Percentiles rank a stretch among this genome's conserved stretches.
Evolutionary conservation across 2,329 filamentous ascomycete genomes (phyloP).

Genomic region (Chrysoporthe puriensis): DNA sequence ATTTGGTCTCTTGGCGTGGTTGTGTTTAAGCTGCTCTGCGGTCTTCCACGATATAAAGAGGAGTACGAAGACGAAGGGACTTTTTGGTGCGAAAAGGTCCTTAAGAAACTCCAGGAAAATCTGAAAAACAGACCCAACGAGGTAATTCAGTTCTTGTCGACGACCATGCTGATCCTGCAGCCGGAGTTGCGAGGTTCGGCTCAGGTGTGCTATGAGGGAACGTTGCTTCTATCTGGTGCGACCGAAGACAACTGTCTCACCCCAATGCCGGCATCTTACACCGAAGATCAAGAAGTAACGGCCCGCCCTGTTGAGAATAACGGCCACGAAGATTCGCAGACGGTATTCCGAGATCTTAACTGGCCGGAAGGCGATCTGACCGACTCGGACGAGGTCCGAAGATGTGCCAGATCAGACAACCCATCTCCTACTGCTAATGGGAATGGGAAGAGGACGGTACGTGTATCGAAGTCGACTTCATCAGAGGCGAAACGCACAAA

Average conservation of each 20-base stretch:
- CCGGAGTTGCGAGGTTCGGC: not conserved
- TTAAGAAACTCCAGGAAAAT: not conserved
- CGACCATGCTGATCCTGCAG: not conserved
- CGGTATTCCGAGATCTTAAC: not conserved
- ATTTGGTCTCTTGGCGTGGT: conserved; percentile 24
- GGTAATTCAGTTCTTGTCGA: not conserved
- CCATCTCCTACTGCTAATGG: not conserved
- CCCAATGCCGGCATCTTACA: not conserved
- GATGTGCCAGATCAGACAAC: not conserved
- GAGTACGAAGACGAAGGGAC: not conserved
- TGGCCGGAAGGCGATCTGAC: not conserved
- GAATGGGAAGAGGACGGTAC: not conserved
- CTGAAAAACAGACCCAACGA: not conserved
- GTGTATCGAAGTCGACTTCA: not conserved
- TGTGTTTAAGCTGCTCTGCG: conserved; percentile 24
- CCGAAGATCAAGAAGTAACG: not conserved
- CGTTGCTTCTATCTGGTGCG: not conserved
- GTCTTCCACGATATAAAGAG: not conserved
- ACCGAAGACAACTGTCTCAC: not conserved
- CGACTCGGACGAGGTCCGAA: not conserved
- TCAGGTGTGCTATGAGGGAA: not conserved
- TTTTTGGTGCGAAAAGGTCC: not conserved
- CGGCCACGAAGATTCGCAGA: not conserved
- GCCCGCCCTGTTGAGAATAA: not conserved
- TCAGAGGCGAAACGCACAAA: not conserved